These are phyloP conservation scores for Rutidosis leptorrhynchoides DNA, from an alignment of 129 eudicot genomes.

Conservation along the genomic window DNA sequence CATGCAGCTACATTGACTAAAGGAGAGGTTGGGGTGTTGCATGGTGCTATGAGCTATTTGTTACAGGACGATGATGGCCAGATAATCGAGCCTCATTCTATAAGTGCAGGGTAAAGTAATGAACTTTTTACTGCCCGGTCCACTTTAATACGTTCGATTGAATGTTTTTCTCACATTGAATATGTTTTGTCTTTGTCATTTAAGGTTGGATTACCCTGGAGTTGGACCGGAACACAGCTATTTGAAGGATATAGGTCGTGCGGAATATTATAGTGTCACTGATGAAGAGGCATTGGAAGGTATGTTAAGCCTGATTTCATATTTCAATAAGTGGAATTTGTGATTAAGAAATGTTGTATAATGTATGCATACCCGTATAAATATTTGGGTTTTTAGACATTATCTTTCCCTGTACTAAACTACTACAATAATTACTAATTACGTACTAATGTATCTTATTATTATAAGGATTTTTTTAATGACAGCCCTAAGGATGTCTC, in stretches of 20 bases:
- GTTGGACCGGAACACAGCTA: slow-evolving; percentile 96
- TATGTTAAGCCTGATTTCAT: slow-evolving; percentile 13
- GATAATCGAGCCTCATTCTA: slow-evolving; percentile 89
- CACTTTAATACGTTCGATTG: neutral
- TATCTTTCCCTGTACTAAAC: too few relatives aligned
- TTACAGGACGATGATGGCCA: slow-evolving; percentile 96
- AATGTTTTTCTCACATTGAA: neutral
- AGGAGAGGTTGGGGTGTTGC: slow-evolving; percentile 91
- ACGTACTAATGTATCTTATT: too few relatives aligned
- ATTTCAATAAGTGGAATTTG: neutral
- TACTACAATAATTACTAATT: too few relatives aligned
- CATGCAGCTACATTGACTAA: slow-evolving; percentile 90
- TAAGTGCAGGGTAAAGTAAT: slow-evolving; percentile 77
- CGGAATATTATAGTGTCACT: slow-evolving; percentile 75
- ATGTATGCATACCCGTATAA: too few relatives aligned
- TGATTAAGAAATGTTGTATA: neutral
- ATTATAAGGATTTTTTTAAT: too few relatives aligned
- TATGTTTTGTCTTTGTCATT: neutral
- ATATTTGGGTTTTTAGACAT: too few relatives aligned
- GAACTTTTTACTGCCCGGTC: neutral
- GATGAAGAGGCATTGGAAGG: slow-evolving; percentile 92
- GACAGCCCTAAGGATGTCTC: too few relatives aligned
- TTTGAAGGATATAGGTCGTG: slow-evolving; percentile 85
- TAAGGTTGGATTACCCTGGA: slow-evolving; percentile 94
- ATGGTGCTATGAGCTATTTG: slow-evolving; percentile 98